phyloP scores from a whole-genome alignment of 2,329 filamentous ascomycete genomes.

The Aspergillus ochraceus region DNA sequence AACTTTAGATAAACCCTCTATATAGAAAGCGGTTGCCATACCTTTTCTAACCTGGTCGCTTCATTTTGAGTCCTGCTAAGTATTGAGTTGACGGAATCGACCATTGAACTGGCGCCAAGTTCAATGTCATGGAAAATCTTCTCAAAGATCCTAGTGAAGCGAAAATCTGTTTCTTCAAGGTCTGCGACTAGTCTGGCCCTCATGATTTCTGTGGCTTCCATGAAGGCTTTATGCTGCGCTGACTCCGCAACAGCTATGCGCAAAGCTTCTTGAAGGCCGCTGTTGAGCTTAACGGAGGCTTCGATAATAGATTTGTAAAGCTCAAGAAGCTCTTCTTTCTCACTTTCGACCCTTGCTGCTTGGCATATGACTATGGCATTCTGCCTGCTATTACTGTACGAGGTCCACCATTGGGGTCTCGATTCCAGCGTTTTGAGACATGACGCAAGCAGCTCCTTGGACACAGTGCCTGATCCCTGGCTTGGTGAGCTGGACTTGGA shows the following conservation, averaged over 20 bases:
- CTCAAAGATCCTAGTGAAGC: conserved; percentile 24
- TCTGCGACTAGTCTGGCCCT: conserved; percentile 32
- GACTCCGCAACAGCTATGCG: conserved; percentile 30
- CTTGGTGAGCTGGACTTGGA: conserved; percentile 22
- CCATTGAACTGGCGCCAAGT: conserved; percentile 20
- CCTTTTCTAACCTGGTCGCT: conserved; percentile 22
- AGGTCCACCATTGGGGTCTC: conserved; percentile 62
- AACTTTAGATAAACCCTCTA: conserved; percentile 1
- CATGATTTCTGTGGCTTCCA: conserved; percentile 30
- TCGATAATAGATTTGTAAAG: conserved; percentile 41
- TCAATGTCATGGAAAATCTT: conserved; percentile 28
- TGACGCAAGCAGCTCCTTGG: conserved; percentile 38
- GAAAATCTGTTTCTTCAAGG: conserved; percentile 30
- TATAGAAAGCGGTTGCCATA: conserved; percentile 3
- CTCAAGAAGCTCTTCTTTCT: conserved; percentile 50
- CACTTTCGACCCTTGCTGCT: conserved; percentile 58
- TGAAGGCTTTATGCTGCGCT: conserved; percentile 34
- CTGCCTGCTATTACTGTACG: conserved; percentile 62
- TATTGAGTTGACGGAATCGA: conserved; percentile 20
- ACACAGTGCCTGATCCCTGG: conserved; percentile 14
- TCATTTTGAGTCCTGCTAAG: conserved; percentile 21
- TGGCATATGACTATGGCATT: conserved; percentile 64
- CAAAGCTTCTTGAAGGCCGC: conserved; percentile 36
- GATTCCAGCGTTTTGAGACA: conserved; percentile 58
- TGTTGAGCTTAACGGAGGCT: conserved; percentile 36